Conservation (phyloP, 176 grass and related monocot genomes). For the Bolboschoenus planiculmis region DNA sequence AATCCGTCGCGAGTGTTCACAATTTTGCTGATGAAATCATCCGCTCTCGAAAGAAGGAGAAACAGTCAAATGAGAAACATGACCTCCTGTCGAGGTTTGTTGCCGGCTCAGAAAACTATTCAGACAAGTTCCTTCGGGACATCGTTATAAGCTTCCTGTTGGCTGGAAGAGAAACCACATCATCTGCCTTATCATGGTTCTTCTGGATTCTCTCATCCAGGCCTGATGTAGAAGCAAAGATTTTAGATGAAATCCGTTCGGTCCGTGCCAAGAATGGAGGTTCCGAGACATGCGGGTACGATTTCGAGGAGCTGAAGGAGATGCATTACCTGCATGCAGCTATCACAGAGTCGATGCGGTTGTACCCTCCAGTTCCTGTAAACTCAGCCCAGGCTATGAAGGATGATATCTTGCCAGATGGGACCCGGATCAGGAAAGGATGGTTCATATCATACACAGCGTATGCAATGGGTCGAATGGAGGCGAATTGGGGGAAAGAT, state of each 20-base stretch:
- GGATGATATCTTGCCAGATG: constrained; percentile 53
- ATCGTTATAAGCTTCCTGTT: constrained; percentile 55
- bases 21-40: constrained; percentile 29
- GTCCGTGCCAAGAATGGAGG: neutral
- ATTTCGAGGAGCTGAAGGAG: constrained; percentile 29
- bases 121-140: constrained; percentile 40
- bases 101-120: constrained; percentile 29
- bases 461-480: constrained; percentile 65
- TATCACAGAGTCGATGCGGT: constrained; percentile 56
- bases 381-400: constrained; percentile 33
- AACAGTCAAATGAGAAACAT: constrained; percentile 1
- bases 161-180: constrained; percentile 50
- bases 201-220: constrained; percentile 57
- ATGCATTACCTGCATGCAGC: constrained; percentile 59
- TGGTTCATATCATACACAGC: constrained; percentile 50
- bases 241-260: constrained; percentile 19
- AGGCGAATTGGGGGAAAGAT: constrained; percentile 36
- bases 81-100: constrained; percentile 57
- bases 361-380: constrained; percentile 74
- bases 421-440: constrained; percentile 46
- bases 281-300: neutral
- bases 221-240: constrained; percentile 33
- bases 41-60: constrained; percentile 5
- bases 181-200: constrained; percentile 54
- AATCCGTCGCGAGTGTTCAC: constrained; percentile 6